Evolutionary conservation across 2,329 filamentous ascomycete species (phyloP).

Genomic region (Knoxdaviesia proteae): DNA sequence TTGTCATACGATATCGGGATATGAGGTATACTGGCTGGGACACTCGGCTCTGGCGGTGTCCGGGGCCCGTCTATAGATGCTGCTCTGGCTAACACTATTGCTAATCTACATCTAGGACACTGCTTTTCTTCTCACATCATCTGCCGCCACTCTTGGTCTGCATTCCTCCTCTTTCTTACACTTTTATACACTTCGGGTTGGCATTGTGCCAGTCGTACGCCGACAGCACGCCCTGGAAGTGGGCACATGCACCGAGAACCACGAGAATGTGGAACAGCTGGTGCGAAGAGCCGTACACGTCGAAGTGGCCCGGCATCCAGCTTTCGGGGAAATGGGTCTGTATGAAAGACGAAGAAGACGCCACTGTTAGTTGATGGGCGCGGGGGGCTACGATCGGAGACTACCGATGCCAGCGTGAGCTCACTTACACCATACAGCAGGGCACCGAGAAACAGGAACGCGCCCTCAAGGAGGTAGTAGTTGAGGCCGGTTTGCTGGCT

Average conservation of each 20-base stretch:
- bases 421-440: constrained; percentile 17
- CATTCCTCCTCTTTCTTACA: too few species aligned
- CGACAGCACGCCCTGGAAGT: constrained; percentile 5
- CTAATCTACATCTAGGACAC: constrained; percentile 26
- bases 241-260: constrained; percentile 13
- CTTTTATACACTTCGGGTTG: background rate
- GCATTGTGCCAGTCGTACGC: constrained; percentile 8
- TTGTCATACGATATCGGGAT: too few species aligned
- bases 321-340: constrained; percentile 22
- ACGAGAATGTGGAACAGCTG: constrained; percentile 25
- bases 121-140: constrained; percentile 8
- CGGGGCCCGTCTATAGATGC: constrained; percentile 8
- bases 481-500: constrained; percentile 17
- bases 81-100: constrained; percentile 25
- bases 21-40: too few species aligned
- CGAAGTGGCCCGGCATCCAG: constrained; percentile 19
- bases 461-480: constrained; percentile 18
- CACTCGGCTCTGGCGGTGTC: too few species aligned
- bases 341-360: background rate
- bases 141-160: background rate
- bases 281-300: constrained; percentile 22
- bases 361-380: background rate
- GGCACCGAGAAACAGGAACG: constrained; percentile 15
- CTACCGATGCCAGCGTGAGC: background rate
- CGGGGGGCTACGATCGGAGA: constrained; percentile 1